Conservation (phyloP, 306 rosid genomes). For the Hippophae tibetana region DNA sequence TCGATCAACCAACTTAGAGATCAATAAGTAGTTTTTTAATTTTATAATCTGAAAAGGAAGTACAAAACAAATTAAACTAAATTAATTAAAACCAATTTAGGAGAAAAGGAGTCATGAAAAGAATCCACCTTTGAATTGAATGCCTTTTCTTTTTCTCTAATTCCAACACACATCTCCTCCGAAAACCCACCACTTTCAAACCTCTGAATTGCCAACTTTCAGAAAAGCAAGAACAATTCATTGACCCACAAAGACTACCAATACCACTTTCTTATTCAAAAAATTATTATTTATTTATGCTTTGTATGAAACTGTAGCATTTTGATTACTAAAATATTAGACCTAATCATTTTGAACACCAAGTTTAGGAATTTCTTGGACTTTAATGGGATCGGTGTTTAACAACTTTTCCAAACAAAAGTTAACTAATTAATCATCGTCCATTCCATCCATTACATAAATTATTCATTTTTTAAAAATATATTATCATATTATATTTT, state of each 20-base stretch:
- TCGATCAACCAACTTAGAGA: too few relatives aligned
- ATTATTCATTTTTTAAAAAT: too few relatives aligned
- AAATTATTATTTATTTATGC: slow-evolving; percentile 15
- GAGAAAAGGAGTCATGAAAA: slow-evolving; percentile 14
- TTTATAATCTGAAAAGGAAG: not conserved
- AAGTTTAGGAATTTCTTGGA: slow-evolving; percentile 1
- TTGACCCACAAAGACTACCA: slow-evolving; percentile 21
- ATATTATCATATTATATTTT: too few relatives aligned
- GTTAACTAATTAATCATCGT: slow-evolving; percentile 7
- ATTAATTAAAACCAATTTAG: slow-evolving; percentile 36
- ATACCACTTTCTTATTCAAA: slow-evolving; percentile 39
- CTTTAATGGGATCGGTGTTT: slow-evolving; percentile 49
- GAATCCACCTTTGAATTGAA: slow-evolving; percentile 56
- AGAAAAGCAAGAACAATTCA: slow-evolving; percentile 42
- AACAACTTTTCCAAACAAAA: slow-evolving; percentile 25
- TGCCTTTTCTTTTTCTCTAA: slow-evolving; percentile 48
- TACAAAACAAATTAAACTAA: slow-evolving; percentile 8
- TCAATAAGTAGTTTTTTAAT: too few relatives aligned
- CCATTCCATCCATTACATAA: slow-evolving; percentile 9
- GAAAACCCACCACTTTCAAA: slow-evolving; percentile 42
- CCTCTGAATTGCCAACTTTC: slow-evolving; percentile 52
- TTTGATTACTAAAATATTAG: slow-evolving; percentile 35
- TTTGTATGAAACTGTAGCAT: slow-evolving; percentile 22
- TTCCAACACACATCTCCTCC: slow-evolving; percentile 39
- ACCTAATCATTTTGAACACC: slow-evolving; percentile 64